Conservation (phyloP, 2,329 filamentous ascomycete genomes). For the Bipolaris gigantea region DNA sequence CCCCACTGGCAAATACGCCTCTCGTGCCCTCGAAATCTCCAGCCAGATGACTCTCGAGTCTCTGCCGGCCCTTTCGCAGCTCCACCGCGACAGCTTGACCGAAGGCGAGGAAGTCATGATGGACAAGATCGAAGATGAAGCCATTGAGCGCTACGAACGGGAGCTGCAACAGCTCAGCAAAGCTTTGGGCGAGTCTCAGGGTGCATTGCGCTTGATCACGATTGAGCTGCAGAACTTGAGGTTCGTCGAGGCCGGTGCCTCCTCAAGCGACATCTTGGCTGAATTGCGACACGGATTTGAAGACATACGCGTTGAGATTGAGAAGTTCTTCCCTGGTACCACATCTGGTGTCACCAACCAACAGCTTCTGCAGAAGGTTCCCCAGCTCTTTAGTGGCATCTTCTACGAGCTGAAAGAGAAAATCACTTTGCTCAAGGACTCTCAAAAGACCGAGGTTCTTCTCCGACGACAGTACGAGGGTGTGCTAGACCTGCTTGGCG, state of each 20-base stretch:
- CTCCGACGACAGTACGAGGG: slow-evolving; percentile 42
- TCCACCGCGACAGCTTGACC: slow-evolving; percentile 31
- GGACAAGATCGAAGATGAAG: slow-evolving; percentile 42
- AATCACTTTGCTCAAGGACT: slow-evolving; percentile 29
- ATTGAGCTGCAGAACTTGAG: slow-evolving; percentile 51
- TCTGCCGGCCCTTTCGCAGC: slow-evolving; percentile 27
- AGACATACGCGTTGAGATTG: slow-evolving; percentile 44
- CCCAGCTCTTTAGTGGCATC: slow-evolving; percentile 44
- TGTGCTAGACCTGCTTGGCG: slow-evolving; percentile 33
- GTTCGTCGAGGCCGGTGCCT: slow-evolving; percentile 41
- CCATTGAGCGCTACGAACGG: slow-evolving; percentile 42
- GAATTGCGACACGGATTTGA: slow-evolving; percentile 49
- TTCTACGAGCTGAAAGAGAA: slow-evolving; percentile 39
- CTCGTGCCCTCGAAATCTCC: slow-evolving; percentile 32
- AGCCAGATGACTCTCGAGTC: slow-evolving; percentile 37
- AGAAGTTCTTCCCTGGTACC: slow-evolving; percentile 46
- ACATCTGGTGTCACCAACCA: slow-evolving; percentile 44
- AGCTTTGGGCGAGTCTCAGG: slow-evolving; percentile 46
- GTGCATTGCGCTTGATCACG: slow-evolving; percentile 47
- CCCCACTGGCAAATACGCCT: slow-evolving; percentile 33
- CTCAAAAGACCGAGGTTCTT: slow-evolving; percentile 43
- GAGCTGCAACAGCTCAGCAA: slow-evolving; percentile 45
- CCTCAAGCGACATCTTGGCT: slow-evolving; percentile 40
- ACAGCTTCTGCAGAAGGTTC: slow-evolving; percentile 45
- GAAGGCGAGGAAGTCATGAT: slow-evolving; percentile 24